Evolutionary conservation across 2,329 filamentous ascomycete genomes (phyloP), one percentile per base, ranked within the genome.

Genomic region (Neofusicoccum umdonicola): DNA sequence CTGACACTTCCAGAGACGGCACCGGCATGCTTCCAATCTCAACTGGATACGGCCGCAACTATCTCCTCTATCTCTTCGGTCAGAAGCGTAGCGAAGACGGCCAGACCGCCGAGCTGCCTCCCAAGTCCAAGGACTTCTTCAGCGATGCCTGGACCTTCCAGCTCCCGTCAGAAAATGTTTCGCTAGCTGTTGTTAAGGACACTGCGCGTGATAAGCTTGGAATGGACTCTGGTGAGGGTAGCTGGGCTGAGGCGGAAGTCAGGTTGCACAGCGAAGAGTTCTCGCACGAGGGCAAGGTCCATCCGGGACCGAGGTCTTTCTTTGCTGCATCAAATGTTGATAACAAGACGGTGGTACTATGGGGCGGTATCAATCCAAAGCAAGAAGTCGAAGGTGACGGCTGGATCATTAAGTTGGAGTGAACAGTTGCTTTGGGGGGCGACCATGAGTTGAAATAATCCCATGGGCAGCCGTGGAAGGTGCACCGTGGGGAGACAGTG

Each of bases 181-280:
- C 78, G 57, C 78, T 78, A n/a, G 78, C 79, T 1, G 76, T 76
- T 62, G 76, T 80, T 67, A 82, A 82, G 65, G 79, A 82, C 64
- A 71, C 72, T 0, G 79, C 80, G 41, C 71, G 79, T 5, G 72
- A 73, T 44, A 76, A 75, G 35, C 66, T 81, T 11, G 79, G 79
- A 3, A 74, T 74, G 9, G 75, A 79, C 39, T 76, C 72, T 6
- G 79, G 79, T 4, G 71, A 73, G n/a, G 71, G 76, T 31, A 75
- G 72, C 31, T 81, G 79, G 79, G 76, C 74, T 0, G 79, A 81
- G 62, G 76, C 78, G 4, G 77, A 79, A 37, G 73, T 81, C 5
- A 69, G 74, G 60, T 68, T 75, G 44, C 77, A 76, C 1, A 68
- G 69, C 4, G 75, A 73, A 9, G 65, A 78, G 12, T 66, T 73